Base-by-base conservation (phyloP, 352 stramenopile genomes). In the Globisporangium middletonii region DNA sequence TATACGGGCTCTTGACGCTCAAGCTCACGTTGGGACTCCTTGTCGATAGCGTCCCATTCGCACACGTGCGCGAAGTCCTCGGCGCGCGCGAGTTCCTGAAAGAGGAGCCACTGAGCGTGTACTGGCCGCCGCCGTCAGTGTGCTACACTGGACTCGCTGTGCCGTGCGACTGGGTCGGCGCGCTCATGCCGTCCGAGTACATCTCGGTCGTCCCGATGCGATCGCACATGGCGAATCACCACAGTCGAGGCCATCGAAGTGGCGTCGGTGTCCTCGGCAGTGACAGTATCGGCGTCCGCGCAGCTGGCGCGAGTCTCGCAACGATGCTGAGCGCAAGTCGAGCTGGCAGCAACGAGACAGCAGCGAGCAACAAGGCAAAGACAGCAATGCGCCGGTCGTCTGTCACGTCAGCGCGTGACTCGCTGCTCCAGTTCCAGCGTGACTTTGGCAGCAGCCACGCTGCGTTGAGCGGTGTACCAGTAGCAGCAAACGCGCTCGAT, bases 1-100 rank as follows among this genome's bases (percentile, higher is more conserved):
- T 62, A 0, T 78, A 75, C 19, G 79, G 76, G 1, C 54, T 88
- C 8, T 64, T 94, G 26, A 94, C 79, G 3, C 61, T 94, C 18
- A 94, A 94, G 53, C 55, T 88, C 37, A 94, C 83, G 1, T 57
- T 92, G 1, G 83, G 83, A 0, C 45, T 94, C 11, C 51, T 92
- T 0, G 77, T 89, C 2, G 79, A 89, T 38, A 64, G 64, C 0
- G 76, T 90, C 0, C 72, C 81, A 7, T 65, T 92, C 9, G 59
- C 52, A 1, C 68, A 88, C 55, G 59, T 90, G 3, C 74, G 81
- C 27, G 79, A 89, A 8, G 57, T 85, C 0, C 37, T 94, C 3
- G 65, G 69, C 15, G 62, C 72, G 5, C 58, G 67, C 23, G 46
- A 67, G n/a, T 90, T 88, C 43, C 62, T 92, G 0, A 60, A 74